Percentiles rank a stretch among this genome's conserved stretches.
Evolutionary conservation across 1,139 yeast species (phyloP).

Genomic region (Yamadazyma atlantica): DNA sequence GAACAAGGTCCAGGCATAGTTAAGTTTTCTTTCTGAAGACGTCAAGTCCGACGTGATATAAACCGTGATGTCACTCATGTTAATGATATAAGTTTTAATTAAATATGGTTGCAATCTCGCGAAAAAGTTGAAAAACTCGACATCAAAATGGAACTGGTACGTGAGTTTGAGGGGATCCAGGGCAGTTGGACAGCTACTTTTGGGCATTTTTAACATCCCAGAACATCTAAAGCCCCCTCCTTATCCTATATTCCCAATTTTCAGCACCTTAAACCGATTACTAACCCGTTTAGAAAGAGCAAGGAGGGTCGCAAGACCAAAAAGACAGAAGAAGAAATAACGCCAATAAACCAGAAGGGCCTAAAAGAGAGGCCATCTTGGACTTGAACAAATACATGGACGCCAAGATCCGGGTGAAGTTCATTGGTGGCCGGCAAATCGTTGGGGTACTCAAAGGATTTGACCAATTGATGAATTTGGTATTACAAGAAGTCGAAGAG

Average conservation of each 20-base stretch:
- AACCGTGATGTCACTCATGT: constrained; percentile 51
- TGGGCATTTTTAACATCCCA: no score
- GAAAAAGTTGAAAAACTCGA: background rate
- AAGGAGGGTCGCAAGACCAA: constrained; percentile 1
- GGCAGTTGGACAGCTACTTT: no score
- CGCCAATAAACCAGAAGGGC: constrained; percentile 60
- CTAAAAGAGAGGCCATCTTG: constrained; percentile 86
- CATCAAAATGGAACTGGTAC: constrained; percentile 2
- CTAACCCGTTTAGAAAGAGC: constrained; percentile 1
- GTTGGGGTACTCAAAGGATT: constrained; percentile 81
- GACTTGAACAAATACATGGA: constrained; percentile 80
- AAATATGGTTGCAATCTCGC: background rate
- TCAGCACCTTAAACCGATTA: background rate
- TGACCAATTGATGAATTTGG: constrained; percentile 92
- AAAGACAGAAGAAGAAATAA: constrained; percentile 24
- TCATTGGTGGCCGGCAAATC: constrained; percentile 84
- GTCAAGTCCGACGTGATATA: constrained; percentile 65
- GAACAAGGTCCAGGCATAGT: constrained; percentile 60
- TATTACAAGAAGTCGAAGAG: constrained; percentile 81
- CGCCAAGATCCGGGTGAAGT: constrained; percentile 70
- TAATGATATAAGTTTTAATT: background rate
- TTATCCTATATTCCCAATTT: background rate
- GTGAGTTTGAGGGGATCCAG: background rate
- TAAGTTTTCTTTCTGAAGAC: constrained; percentile 68
- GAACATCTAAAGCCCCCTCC: no score